Conservation (phyloP, 2,329 filamentous ascomycete genomes). For the Zalaria sp. region DNA sequence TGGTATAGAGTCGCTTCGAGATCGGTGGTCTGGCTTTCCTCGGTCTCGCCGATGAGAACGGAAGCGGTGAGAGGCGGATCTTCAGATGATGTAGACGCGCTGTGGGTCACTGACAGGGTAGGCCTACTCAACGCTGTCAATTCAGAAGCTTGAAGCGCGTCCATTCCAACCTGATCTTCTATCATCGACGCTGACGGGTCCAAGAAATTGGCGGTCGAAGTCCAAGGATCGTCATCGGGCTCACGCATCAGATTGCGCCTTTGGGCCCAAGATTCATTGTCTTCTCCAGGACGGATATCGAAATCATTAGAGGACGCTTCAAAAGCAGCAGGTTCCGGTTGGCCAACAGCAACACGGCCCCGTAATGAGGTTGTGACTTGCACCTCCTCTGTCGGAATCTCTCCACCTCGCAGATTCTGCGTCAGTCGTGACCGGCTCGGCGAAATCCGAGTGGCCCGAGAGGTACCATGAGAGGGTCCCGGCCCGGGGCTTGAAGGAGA, state of each 20-base stretch:
- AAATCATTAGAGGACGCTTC: constrained; percentile 1
- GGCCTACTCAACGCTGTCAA: neutral
- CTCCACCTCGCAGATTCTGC: neutral
- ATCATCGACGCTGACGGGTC: constrained; percentile 14
- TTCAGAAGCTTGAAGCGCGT: neutral
- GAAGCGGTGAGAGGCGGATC: neutral
- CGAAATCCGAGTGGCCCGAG: no score
- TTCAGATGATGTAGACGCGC: neutral
- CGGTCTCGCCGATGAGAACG: neutral
- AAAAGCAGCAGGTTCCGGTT: no score
- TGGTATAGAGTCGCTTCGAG: neutral
- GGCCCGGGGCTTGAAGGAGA: no score
- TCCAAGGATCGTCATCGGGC: constrained; percentile 16
- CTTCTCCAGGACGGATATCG: constrained; percentile 21
- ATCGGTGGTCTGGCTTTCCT: neutral
- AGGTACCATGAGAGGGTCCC: no score
- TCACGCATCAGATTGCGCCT: constrained; percentile 14
- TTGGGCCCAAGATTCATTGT: constrained; percentile 21
- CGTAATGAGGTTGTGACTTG: constrained; percentile 1
- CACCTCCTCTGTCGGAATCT: constrained; percentile 1
- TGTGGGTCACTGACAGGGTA: neutral
- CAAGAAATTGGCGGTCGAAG: constrained; percentile 16
- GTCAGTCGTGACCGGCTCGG: neutral
- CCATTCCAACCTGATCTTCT: constrained; percentile 1
- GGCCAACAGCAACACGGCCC: no score